Conservation (phyloP, 441 rosid species). For the Jatropha multifida region DNA sequence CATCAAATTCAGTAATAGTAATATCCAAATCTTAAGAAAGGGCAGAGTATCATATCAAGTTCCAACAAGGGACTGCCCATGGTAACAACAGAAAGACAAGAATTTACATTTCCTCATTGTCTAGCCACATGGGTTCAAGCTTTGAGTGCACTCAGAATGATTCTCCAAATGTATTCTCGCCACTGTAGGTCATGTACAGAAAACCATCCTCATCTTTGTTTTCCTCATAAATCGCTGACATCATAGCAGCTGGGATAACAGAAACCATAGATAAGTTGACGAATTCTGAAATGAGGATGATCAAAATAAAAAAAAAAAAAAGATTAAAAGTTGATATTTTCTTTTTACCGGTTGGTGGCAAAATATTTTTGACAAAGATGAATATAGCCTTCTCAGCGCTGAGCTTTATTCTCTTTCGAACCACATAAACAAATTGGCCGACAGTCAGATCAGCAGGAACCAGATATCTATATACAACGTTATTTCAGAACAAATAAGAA, state of each 20-base stretch:
- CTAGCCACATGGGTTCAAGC: background rate
- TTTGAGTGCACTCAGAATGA: background rate
- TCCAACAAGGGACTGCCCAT: background rate
- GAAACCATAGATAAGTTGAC: constrained; percentile 9
- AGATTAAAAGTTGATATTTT: no score
- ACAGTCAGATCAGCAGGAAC: constrained; percentile 96
- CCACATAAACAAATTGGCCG: constrained; percentile 95
- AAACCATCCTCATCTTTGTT: constrained; percentile 97
- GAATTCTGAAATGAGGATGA: background rate
- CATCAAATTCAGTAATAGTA: background rate
- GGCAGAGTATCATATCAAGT: background rate
- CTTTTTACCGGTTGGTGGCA: constrained; percentile 83
- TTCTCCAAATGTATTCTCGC: constrained; percentile 91
- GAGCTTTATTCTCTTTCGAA: constrained; percentile 99
- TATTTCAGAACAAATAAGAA: background rate
- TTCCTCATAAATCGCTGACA: constrained; percentile 93
- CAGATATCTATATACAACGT: constrained; percentile 54
- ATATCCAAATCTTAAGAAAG: background rate
- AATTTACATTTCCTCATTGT: constrained; percentile 28
- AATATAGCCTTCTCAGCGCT: constrained; percentile 96
- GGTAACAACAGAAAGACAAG: constrained; percentile 18
- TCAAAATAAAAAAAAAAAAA: background rate
- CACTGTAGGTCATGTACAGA: constrained; percentile 96
- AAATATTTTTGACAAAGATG: constrained; percentile 79
- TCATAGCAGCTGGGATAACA: constrained; percentile 64